A percentile compares a stretch with the other conserved stretches of the same genome.
Evolutionary conservation across 305 asterid species (phyloP).

Genomic region (Ilex paraguariensis): DNA sequence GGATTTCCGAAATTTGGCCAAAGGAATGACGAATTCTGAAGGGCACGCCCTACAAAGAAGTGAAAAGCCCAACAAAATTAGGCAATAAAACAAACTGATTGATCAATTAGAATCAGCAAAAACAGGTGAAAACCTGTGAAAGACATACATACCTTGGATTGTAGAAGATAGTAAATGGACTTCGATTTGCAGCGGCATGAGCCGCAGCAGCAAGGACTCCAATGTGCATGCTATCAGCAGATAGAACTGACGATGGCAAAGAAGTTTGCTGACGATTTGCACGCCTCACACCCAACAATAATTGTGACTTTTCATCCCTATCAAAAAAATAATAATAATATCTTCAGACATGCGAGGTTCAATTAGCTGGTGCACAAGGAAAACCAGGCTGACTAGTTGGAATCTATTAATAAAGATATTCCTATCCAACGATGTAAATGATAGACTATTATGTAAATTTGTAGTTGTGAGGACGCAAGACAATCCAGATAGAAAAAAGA

Average conservation of each 20-base stretch:
- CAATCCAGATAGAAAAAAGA: too few species aligned
- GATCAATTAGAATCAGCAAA: neutral
- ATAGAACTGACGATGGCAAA: conserved; percentile 80
- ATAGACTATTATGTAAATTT: too few species aligned
- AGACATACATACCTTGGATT: conserved; percentile 66
- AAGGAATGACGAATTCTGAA: conserved; percentile 79
- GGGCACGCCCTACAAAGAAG: conserved; percentile 71
- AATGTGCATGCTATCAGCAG: conserved; percentile 96
- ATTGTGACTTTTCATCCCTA: conserved; percentile 79
- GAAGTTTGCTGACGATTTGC: conserved; percentile 81
- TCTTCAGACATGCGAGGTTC: too few species aligned
- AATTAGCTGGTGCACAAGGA: too few species aligned
- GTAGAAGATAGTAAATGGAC: conserved; percentile 72
- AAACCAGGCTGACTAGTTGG: too few species aligned
- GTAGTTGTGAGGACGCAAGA: too few species aligned
- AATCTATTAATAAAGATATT: too few species aligned
- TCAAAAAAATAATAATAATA: neutral
- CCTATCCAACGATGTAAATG: too few species aligned
- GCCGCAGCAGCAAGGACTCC: conserved; percentile 98
- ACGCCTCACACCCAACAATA: conserved; percentile 87
- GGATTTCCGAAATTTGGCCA: conserved; percentile 65
- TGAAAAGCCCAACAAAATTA: neutral
- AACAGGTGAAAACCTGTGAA: neutral
- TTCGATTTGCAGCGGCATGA: conserved; percentile 87
- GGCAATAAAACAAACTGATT: neutral